Evolutionary conservation across 139 green algal genomes (phyloP).

Genomic region (Auxenochlorella pyrenoidosa): DNA sequence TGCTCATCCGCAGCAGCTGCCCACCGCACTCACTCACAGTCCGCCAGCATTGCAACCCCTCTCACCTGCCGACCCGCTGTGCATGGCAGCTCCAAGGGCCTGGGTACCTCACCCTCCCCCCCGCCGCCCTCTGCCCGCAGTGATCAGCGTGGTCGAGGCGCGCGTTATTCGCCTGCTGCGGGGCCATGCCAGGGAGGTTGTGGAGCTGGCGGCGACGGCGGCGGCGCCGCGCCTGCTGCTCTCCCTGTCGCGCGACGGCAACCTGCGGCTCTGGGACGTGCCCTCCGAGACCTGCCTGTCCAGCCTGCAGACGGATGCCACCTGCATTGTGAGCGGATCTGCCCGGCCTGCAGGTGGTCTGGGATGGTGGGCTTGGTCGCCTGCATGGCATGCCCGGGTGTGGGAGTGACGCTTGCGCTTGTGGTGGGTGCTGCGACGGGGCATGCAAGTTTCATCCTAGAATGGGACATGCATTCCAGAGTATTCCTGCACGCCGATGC

Average conservation of each 20-base stretch:
- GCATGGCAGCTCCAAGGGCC: too few species aligned
- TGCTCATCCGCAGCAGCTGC: not conserved
- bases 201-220: conserved; percentile 49
- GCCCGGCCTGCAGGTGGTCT: not conserved
- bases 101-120: not conserved
- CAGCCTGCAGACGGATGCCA: conserved; percentile 39
- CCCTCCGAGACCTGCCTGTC: conserved; percentile 39
- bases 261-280: conserved; percentile 67
- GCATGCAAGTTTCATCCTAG: too few species aligned
- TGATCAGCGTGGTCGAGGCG: conserved; percentile 74
- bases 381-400: too few species aligned
- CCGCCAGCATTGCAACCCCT: too few species aligned
- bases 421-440: too few species aligned
- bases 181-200: conserved; percentile 60
- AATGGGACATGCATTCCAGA: too few species aligned
- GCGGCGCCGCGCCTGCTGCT: conserved; percentile 52
- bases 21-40: too few species aligned
- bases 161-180: conserved; percentile 57
- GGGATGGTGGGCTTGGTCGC: not conserved
- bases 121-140: not conserved
- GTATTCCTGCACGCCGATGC: too few species aligned
- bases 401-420: too few species aligned
- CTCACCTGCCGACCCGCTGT: too few species aligned
- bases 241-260: conserved; percentile 61
- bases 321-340: conserved; percentile 41